A percentile compares a stretch with the other conserved stretches of the same genome.
phyloP scores from a whole-genome alignment of 2,329 filamentous ascomycete genomes.

The Microsporum ferrugineum region DNA sequence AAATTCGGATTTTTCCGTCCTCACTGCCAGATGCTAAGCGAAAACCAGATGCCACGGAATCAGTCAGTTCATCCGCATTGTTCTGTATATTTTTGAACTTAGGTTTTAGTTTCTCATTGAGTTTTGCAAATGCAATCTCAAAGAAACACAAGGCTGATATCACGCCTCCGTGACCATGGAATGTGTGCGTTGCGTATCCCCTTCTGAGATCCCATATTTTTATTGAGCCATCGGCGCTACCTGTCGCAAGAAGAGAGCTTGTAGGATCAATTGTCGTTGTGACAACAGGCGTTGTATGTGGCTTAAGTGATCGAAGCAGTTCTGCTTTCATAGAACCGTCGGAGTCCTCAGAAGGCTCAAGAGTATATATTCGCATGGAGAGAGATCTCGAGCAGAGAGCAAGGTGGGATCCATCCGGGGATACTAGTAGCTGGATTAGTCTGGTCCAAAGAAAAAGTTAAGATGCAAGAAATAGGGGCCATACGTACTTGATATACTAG shows the following conservation, averaged over 20 bases:
- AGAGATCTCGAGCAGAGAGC: conserved; percentile 90
- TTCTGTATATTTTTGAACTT: conserved; percentile 24
- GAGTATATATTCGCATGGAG: conserved; percentile 80
- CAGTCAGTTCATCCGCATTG: conserved; percentile 36
- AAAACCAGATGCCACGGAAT: conserved; percentile 45
- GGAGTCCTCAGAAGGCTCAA: conserved; percentile 48
- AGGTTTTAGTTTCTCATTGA: not conserved
- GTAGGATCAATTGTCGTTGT: conserved; percentile 76
- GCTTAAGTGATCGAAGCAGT: conserved; percentile 70
- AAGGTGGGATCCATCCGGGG: conserved; percentile 76
- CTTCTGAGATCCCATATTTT: conserved; percentile 93
- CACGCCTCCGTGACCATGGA: conserved; percentile 82
- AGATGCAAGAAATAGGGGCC: not conserved
- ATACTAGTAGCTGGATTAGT: conserved; percentile 45
- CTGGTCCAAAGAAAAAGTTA: not conserved
- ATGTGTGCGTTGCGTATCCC: conserved; percentile 88
- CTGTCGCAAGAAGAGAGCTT: conserved; percentile 80
- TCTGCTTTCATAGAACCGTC: conserved; percentile 51
- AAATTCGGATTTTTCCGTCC: conserved; percentile 83
- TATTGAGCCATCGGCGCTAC: conserved; percentile 81
- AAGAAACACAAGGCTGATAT: conserved; percentile 90
- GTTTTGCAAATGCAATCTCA: conserved; percentile 44
- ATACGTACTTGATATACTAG: conserved; percentile 34
- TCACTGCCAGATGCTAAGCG: conserved; percentile 83
- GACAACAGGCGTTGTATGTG: conserved; percentile 80